Base-by-base conservation (phyloP, 495 filamentous ascomycete genomes). In the Penicillium canescens region DNA sequence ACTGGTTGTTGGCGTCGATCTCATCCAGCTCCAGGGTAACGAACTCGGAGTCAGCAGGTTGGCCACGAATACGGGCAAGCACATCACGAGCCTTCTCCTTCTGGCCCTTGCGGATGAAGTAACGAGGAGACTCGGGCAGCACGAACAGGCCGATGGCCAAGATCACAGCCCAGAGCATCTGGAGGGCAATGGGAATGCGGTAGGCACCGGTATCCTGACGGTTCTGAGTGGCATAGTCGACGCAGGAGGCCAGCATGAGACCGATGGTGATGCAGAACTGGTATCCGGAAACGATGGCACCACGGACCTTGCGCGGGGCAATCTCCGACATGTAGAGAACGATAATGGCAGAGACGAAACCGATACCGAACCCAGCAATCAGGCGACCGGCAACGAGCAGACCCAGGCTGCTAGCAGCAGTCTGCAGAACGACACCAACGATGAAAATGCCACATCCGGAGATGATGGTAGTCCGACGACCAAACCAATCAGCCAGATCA, bases 101-200 rank as follows among this genome's bases (percentile, higher is more conserved):
- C 52, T 78, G 67, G 37, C 78, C 78, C 66, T 81, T 82, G 67
- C 80, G 81, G 56, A 87, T 79, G 58, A 68, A 85, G 68, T 74
- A 86, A 71, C 84, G 81, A 49, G 84, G 84, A 3, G 84, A 86
- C 67, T 96, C 91, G 4, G 91, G 91, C 6, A 96, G 84, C 38
- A 91, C 47, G 36, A 86, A 65, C 63, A 96, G 81, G 42, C 92
- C 86, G 26, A 46, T 46, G 23, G 67, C 84, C 21, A 90, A 77
- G 55, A 88, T 80, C 4, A 87, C 38, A 38, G 85, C 84, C 85
- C 85, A 90, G 11, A 82, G 59, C 60, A 86, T 82, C 62, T 90
- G 86, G 12, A 89, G 59, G 8, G 67, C 80, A 46, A 88, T 85
- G n/a, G 86, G 86, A 34, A 90, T 88, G 31, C 85, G 80, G 75